Conservation (phyloP, 2,329 filamentous ascomycete genomes). For the Cladosporium phlei region DNA sequence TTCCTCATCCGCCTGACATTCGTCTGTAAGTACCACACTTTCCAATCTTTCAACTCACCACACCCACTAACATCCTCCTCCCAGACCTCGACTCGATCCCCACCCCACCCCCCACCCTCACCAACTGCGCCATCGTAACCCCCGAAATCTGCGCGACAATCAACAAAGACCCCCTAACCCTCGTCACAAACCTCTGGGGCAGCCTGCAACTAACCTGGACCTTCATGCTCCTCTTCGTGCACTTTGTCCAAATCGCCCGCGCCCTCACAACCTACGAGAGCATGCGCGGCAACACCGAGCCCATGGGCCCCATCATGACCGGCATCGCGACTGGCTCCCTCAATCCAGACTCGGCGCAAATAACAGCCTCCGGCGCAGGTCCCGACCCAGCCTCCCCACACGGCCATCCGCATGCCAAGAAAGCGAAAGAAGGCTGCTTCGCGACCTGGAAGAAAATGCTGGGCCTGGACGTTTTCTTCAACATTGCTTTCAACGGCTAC, state of each 20-base stretch:
- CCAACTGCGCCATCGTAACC: slow-evolving; percentile 70
- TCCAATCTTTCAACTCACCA: slow-evolving; percentile 35
- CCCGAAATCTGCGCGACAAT: slow-evolving; percentile 68
- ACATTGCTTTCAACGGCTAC: slow-evolving; percentile 76
- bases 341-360: slow-evolving; percentile 62
- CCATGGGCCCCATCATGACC: slow-evolving; percentile 61
- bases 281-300: slow-evolving; percentile 70
- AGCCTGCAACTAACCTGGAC: slow-evolving; percentile 89
- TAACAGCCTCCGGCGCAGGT: slow-evolving; percentile 62
- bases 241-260: slow-evolving; percentile 84
- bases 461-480: slow-evolving; percentile 88
- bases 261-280: slow-evolving; percentile 96
- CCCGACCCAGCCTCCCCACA: slow-evolving; percentile 49
- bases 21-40: slow-evolving; percentile 54
- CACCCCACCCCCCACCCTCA: slow-evolving; percentile 38
- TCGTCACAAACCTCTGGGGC: slow-evolving; percentile 74
- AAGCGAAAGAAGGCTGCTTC: slow-evolving; percentile 63
- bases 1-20: slow-evolving; percentile 68
- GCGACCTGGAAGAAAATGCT: slow-evolving; percentile 78
- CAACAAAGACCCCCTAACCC: slow-evolving; percentile 77
- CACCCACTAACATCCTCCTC: not conserved
- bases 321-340: slow-evolving; percentile 69
- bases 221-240: slow-evolving; percentile 91
- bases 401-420: slow-evolving; percentile 35
- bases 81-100: slow-evolving; percentile 42